phyloP scores from a whole-genome alignment of 2,329 filamentous ascomycete species.

The Tolypocladium amazonense region DNA sequence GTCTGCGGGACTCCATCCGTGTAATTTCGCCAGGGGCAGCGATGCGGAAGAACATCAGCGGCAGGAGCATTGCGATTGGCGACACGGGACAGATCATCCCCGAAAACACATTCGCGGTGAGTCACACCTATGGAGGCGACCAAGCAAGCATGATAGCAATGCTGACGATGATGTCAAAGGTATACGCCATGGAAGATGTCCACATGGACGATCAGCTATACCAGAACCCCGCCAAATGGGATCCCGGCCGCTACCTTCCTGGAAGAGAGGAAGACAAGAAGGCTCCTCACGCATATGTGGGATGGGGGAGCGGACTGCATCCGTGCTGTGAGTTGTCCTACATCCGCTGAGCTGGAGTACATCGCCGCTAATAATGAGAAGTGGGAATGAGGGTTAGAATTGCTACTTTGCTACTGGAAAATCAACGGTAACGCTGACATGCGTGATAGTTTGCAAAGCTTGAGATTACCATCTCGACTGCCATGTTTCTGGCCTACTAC shows the following conservation, averaged over 20 bases:
- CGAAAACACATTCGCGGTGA: slow-evolving; percentile 29
- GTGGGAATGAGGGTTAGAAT: slow-evolving; percentile 4
- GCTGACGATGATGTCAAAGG: slow-evolving; percentile 5
- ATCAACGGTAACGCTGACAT: background rate
- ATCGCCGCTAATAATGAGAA: background rate
- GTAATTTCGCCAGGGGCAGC: slow-evolving; percentile 34
- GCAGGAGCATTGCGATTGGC: slow-evolving; percentile 31
- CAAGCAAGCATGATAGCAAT: background rate
- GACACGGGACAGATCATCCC: slow-evolving; percentile 38
- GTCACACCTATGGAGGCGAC: background rate
- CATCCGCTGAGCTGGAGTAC: too few relatives aligned
- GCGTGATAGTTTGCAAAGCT: slow-evolving; percentile 36
- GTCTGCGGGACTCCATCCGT: slow-evolving; percentile 42
- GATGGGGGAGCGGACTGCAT: slow-evolving; percentile 25
- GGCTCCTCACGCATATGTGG: slow-evolving; percentile 16
- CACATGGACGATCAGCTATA: slow-evolving; percentile 39
- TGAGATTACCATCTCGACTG: slow-evolving; percentile 37
- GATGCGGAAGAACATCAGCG: slow-evolving; percentile 40
- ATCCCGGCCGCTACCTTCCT: slow-evolving; percentile 36
- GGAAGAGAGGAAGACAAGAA: slow-evolving; percentile 34
- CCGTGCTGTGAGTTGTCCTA: slow-evolving; percentile 18
- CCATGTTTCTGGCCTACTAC: slow-evolving; percentile 37
- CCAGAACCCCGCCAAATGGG: slow-evolving; percentile 34
- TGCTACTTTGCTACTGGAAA: background rate
- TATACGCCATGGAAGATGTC: slow-evolving; percentile 35